These are phyloP conservation scores for Talaromyces sp. DNA, from an alignment of 2,329 filamentous ascomycete species.

Conservation along the genomic window DNA sequence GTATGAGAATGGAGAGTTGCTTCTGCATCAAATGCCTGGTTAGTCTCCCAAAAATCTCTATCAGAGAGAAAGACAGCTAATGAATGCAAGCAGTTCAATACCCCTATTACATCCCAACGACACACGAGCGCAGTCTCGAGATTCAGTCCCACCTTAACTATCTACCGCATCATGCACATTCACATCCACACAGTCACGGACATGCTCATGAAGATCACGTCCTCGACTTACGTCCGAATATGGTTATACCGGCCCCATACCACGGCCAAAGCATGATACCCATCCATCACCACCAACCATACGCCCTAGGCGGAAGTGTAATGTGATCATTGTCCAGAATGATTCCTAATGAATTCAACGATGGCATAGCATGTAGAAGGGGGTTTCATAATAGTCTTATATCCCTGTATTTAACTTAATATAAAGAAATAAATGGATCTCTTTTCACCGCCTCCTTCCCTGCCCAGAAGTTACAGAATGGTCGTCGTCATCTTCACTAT, in stretches of 20 bases:
- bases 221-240: neutral
- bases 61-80: neutral
- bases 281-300: slow-evolving; percentile 9
- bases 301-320: neutral
- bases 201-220: neutral
- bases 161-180: neutral
- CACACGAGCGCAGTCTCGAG: neutral
- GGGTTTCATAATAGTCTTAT: neutral
- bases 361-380: neutral
- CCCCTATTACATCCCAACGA: slow-evolving; percentile 5
- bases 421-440: neutral
- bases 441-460: neutral
- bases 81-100: neutral
- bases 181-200: neutral
- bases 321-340: neutral
- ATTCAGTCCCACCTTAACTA: neutral
- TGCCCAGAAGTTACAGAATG: neutral
- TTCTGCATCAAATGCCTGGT: neutral
- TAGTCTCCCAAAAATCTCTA: neutral
- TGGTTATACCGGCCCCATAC: neutral
- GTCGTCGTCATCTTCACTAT: slow-evolving; percentile 62
- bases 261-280: neutral
- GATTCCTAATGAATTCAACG: neutral
- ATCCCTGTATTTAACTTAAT: neutral
- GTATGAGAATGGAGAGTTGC: neutral